Conservation (phyloP, 352 stramenopile species). For the Thalassiosira livingstoniorum region DNA sequence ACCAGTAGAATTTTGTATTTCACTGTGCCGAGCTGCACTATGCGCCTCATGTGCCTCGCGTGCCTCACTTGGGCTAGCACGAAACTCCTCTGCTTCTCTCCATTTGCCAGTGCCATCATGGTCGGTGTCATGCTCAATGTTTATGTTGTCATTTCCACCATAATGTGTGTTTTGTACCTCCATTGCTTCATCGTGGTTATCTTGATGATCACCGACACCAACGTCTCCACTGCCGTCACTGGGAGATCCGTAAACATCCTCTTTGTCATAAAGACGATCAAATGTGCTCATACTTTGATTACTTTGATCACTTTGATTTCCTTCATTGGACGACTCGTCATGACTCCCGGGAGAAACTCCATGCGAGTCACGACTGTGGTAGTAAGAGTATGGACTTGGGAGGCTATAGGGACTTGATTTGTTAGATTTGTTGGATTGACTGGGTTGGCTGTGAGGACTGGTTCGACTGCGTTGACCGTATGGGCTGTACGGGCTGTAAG, state of each 20-base stretch:
- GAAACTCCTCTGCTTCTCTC: background rate
- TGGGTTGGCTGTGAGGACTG: constrained; percentile 5
- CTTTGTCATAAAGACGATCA: constrained; percentile 60
- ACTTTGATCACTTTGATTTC: background rate
- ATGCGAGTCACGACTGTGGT: background rate
- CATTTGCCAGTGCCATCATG: background rate
- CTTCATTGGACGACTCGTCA: background rate
- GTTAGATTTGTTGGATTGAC: background rate
- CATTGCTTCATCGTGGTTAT: background rate
- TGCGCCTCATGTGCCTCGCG: too few relatives aligned
- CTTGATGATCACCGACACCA: background rate
- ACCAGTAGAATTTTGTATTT: too few relatives aligned
- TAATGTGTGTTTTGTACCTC: background rate
- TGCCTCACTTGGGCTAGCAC: constrained; percentile 1
- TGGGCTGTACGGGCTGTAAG: too few relatives aligned
- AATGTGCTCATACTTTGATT: constrained; percentile 49
- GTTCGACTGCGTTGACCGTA: too few relatives aligned
- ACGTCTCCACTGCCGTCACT: background rate
- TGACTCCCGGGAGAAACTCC: background rate
- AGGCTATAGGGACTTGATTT: background rate
- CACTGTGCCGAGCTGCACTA: too few relatives aligned
- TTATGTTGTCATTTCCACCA: background rate
- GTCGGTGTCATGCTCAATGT: constrained; percentile 3
- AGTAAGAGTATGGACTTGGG: background rate
- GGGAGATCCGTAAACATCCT: constrained; percentile 18